Base-by-base conservation (phyloP, 78 protist species). In the Dictyostelium brefeldianum region DNA sequence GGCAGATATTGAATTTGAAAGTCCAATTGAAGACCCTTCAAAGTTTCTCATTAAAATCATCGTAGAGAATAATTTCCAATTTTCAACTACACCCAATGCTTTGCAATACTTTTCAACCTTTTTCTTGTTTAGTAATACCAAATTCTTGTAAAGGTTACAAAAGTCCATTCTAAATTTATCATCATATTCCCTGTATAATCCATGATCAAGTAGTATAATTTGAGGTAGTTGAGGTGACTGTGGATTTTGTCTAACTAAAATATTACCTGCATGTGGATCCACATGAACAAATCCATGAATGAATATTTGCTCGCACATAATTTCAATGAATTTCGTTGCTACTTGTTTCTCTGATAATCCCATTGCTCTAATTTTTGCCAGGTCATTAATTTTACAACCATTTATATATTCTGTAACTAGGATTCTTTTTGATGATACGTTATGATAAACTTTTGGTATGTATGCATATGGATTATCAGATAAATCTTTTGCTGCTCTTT, bases 211-310 rank as follows among this genome's bases (percentile, higher is more conserved):
- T 15, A 92, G 20, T 12, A 92, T 95, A 3, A 92, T 48, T 36
- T 59, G 91, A 5, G 82, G 75, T 51, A 41, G 12, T 20, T 8
- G 5, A 18, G 36, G 43, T 6, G 14, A 18, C 1, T 59, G 50
- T 50, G 96, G 94, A 80, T 92, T 36, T 46, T 53, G 22, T 41
- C 65, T 46, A 20, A 92, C 71, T 41, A 92, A 83, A 27, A 92
- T 80, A 17, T 92, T 92, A 22, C 94, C 84, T 5, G 54, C 31
- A 27, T 92, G 96, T 8, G 93, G 91, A 50, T 92, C 96, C 5
- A 64, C 79, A 71, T 92, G 96, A 90, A 92, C 54, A 78, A 92
- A 92, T 0, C 96, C 96, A 92, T 92, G 96, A 20, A 74, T 83
- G 79, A 89, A 92, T 48, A 80, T 83, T 36, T 89, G 91, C 22